phyloP scores from a whole-genome alignment of 768 basidiomycete species.

The Kwoniella shandongensis region DNA sequence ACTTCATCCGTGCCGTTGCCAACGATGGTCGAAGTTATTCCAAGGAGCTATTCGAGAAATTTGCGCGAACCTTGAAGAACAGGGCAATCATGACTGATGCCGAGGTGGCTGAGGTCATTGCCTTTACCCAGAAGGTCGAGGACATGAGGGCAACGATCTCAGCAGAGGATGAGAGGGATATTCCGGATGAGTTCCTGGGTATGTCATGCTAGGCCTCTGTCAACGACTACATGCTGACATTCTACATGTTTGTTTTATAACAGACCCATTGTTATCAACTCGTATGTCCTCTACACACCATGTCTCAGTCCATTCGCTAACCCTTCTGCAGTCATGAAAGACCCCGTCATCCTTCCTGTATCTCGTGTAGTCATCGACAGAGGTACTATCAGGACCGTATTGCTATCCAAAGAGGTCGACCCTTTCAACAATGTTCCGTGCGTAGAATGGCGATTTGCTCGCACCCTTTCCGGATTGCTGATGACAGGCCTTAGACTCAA shows the following conservation, averaged over 20 bases:
- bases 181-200: constrained; percentile 96
- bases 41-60: constrained; percentile 76
- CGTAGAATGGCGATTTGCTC: constrained; percentile 43
- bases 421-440: constrained; percentile 94
- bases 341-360: constrained; percentile 86
- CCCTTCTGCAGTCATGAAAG: constrained; percentile 89
- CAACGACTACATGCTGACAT: too few relatives aligned
- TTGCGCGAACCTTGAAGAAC: constrained; percentile 66
- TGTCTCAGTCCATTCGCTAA: constrained; percentile 59
- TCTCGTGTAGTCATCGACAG: constrained; percentile 78
- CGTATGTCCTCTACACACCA: constrained; percentile 11
- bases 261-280: constrained; percentile 18
- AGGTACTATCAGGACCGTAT: constrained; percentile 89
- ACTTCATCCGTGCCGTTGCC: constrained; percentile 83
- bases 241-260: too few relatives aligned
- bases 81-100: constrained; percentile 69
- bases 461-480: too few relatives aligned
- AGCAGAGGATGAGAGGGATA: constrained; percentile 75
- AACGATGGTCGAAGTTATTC: constrained; percentile 90
- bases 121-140: constrained; percentile 80
- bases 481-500: too few relatives aligned
- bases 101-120: constrained; percentile 69
- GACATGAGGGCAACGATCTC: constrained; percentile 73
- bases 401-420: constrained; percentile 86
- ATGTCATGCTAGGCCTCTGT: too few relatives aligned